Conservation (phyloP, 1,139 yeast species). For the Geotrichum aggregatum region DNA sequence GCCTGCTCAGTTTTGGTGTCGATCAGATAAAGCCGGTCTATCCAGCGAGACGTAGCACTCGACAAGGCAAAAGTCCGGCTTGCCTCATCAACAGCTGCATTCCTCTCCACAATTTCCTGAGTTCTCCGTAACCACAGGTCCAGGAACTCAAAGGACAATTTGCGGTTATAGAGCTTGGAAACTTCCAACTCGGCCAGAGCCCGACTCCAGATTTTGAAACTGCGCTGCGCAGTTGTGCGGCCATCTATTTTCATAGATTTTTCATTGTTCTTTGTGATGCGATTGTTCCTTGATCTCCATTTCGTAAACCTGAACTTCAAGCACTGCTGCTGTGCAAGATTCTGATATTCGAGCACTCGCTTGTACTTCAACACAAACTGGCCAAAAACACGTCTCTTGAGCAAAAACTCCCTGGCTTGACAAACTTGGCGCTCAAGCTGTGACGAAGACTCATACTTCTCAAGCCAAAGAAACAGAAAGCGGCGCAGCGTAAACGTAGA, state of each 20-base stretch:
- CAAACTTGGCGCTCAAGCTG: neutral
- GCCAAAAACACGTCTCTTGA: neutral
- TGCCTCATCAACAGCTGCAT: conserved; percentile 14
- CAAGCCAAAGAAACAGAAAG: neutral
- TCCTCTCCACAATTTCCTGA: neutral
- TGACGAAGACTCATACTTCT: neutral
- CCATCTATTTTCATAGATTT: neutral
- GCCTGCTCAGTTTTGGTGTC: neutral
- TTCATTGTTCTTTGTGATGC: neutral
- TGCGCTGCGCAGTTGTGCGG: neutral
- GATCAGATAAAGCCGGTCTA: neutral
- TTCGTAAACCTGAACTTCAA: neutral
- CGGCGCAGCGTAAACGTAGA: neutral
- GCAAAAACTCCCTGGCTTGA: neutral
- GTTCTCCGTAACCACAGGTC: conserved; percentile 17
- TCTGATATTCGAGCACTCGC: conserved; percentile 19
- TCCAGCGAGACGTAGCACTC: neutral
- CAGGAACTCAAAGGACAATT: conserved; percentile 9
- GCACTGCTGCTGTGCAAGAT: neutral
- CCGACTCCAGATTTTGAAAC: neutral
- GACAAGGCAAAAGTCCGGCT: neutral
- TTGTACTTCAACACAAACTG: conserved; percentile 23
- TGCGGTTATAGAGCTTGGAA: neutral
- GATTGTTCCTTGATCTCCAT: neutral
- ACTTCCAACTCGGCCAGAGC: conserved; percentile 7